These are phyloP conservation scores for Chalciporus piperatus DNA, from an alignment of 768 basidiomycete species.

Conservation along the genomic window DNA sequence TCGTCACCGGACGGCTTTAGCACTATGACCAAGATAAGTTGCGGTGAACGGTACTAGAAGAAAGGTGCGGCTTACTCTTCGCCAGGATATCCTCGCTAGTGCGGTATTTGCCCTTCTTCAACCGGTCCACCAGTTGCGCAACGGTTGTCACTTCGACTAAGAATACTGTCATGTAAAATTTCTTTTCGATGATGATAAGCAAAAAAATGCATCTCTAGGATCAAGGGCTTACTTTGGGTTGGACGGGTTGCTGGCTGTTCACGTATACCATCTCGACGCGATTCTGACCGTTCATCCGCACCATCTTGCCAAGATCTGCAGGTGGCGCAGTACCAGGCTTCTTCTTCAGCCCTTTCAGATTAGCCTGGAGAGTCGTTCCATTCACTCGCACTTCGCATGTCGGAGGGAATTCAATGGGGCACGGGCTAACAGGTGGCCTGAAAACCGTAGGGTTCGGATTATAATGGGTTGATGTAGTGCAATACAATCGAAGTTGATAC, in stretches of 20 bases:
- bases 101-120: slow-evolving; percentile 66
- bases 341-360: slow-evolving; percentile 91
- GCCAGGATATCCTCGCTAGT: slow-evolving; percentile 61
- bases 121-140: slow-evolving; percentile 61
- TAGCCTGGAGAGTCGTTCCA: slow-evolving; percentile 60
- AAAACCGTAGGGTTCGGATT: slow-evolving; percentile 48
- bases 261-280: slow-evolving; percentile 87
- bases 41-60: not conserved
- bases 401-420: slow-evolving; percentile 87
- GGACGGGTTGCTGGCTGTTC: slow-evolving; percentile 77
- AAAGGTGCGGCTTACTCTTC: slow-evolving; percentile 51
- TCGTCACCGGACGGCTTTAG: slow-evolving; percentile 59
- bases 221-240: slow-evolving; percentile 56
- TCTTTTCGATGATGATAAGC: slow-evolving; percentile 60
- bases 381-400: slow-evolving; percentile 92
- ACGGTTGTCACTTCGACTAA: slow-evolving; percentile 78
- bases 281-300: slow-evolving; percentile 48
- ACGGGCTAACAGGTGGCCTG: slow-evolving; percentile 49
- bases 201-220: not conserved
- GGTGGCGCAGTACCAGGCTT: slow-evolving; percentile 94
- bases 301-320: slow-evolving; percentile 54
- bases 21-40: slow-evolving; percentile 43
- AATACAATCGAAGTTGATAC: slow-evolving; percentile 83
- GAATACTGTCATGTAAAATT: slow-evolving; percentile 83
- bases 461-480: slow-evolving; percentile 81